Base-by-base conservation (phyloP, 2,329 filamentous ascomycete species). In the Paecilomyces fulvus region DNA sequence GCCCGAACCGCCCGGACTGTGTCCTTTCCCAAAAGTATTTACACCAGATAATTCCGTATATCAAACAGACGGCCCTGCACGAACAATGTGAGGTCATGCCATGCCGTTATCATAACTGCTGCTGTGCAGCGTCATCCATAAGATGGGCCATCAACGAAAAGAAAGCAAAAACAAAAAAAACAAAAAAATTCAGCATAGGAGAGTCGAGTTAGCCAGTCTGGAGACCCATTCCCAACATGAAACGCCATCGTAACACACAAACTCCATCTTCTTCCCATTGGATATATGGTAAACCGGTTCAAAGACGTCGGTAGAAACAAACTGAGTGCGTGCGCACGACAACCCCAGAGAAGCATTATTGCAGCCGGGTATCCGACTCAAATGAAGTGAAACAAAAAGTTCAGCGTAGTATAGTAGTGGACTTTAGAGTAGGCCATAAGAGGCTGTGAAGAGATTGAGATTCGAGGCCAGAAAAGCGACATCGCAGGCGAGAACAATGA, bases 211-310 rank as follows among this genome's bases (percentile, higher is more conserved):
- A 23, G 48, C 14, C 48, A 49, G 48, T 49, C 48, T 49, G 48
- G 20, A 49, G 48, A 49, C 25, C 48, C 48, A 23, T 23, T 49
- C 48, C 48, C 21, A 49, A 49, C 46, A 5, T 12, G 20, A 49
- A 49, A 49, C 48, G 48, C 48, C 48, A 28, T 28, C 25, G 25
- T 6, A 23, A 49, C 8, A 17, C 20, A 23, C 20, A 49, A 49
- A 60, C 56, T 61, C 60, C 64, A 55, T 67, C 67, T 56, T 59
- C 43, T 56, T 63, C 56, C 56, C 55, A 55, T 60, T 50, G 61
- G 62, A 66, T 67, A 65, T 67, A 63, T 61, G 56, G 59, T 55
- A 56, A 54, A 55, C 49, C 43, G 21, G 54, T 55, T 54, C 50
- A 49, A 57, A 53, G 14, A 49, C 48, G 48, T 49, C 25, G 14